These are phyloP conservation scores for Aspergillus olivimuriae DNA, from an alignment of 495 filamentous ascomycete genomes.

Conservation along the genomic window DNA sequence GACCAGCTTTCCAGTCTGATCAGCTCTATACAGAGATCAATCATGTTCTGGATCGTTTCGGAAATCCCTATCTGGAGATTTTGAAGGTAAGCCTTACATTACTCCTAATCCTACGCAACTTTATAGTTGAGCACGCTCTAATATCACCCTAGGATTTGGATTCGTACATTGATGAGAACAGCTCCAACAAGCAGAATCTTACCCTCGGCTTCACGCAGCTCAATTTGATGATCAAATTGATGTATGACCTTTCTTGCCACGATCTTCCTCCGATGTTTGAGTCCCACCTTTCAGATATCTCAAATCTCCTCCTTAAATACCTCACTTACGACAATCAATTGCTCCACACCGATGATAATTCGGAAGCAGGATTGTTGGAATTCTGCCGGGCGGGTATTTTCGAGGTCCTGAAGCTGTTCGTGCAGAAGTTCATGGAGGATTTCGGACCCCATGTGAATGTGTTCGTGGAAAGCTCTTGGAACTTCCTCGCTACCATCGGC, in stretches of 20 bases:
- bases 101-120: not conserved
- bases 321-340: constrained; percentile 80
- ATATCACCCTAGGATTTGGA: constrained; percentile 58
- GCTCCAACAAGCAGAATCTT: constrained; percentile 64
- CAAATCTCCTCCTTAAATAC: constrained; percentile 82
- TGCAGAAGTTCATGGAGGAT: constrained; percentile 89
- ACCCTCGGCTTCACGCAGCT: constrained; percentile 73
- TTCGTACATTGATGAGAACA: constrained; percentile 65
- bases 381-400: constrained; percentile 88
- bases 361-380: constrained; percentile 78
- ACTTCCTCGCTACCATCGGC: constrained; percentile 76
- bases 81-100: constrained; percentile 50
- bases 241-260: constrained; percentile 94
- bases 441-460: constrained; percentile 70
- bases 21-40: constrained; percentile 88
- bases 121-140: constrained; percentile 1
- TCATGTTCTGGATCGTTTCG: constrained; percentile 82
- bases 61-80: constrained; percentile 70
- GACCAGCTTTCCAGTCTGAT: constrained; percentile 86
- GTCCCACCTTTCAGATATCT: constrained; percentile 70
- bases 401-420: constrained; percentile 76
- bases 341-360: constrained; percentile 75
- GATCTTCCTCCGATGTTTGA: constrained; percentile 92
- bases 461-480: constrained; percentile 87
- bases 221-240: constrained; percentile 79